These are phyloP conservation scores for Talaromyces pinophilus DNA, from an alignment of 2,329 filamentous ascomycete species.

Conservation along the genomic window DNA sequence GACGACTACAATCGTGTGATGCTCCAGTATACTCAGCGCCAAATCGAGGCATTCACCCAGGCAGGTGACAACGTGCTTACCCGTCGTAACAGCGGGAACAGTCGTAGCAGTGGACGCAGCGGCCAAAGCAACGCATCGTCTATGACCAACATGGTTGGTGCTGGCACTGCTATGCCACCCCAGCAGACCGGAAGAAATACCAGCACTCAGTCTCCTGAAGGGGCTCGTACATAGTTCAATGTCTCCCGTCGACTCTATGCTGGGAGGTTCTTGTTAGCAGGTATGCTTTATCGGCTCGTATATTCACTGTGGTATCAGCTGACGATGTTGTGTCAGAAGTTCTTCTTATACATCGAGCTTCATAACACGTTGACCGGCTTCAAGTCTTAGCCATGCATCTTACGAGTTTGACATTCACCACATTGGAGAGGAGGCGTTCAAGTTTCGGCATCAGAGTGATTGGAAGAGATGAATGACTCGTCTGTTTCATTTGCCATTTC, in stretches of 20 bases:
- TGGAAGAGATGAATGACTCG: conserved; percentile 1
- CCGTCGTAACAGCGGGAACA: conserved; percentile 24
- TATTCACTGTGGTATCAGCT: not conserved
- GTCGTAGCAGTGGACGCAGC: conserved; percentile 35
- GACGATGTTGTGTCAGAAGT: not conserved
- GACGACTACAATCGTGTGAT: conserved; percentile 44
- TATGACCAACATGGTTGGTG: conserved; percentile 28
- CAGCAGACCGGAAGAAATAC: conserved; percentile 11
- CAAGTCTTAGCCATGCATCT: conserved; percentile 1
- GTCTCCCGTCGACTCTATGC: not conserved
- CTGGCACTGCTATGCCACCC: conserved; percentile 28
- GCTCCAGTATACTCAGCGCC: conserved; percentile 42
- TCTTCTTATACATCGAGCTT: not conserved
- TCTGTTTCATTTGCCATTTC: conserved; percentile 5
- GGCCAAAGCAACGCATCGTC: conserved; percentile 34
- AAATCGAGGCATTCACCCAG: conserved; percentile 36
- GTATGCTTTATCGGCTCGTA: not conserved
- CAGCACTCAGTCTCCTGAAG: not conserved
- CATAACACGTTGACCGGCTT: not conserved
- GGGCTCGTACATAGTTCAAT: conserved; percentile 1
- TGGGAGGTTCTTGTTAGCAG: not conserved
- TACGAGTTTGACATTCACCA: conserved; percentile 3
- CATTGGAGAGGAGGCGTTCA: not conserved
- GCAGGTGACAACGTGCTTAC: conserved; percentile 24
- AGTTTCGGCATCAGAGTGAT: conserved; percentile 12